phyloP scores from a whole-genome alignment of 345 rosid species.

The Turnera subulata region DNA sequence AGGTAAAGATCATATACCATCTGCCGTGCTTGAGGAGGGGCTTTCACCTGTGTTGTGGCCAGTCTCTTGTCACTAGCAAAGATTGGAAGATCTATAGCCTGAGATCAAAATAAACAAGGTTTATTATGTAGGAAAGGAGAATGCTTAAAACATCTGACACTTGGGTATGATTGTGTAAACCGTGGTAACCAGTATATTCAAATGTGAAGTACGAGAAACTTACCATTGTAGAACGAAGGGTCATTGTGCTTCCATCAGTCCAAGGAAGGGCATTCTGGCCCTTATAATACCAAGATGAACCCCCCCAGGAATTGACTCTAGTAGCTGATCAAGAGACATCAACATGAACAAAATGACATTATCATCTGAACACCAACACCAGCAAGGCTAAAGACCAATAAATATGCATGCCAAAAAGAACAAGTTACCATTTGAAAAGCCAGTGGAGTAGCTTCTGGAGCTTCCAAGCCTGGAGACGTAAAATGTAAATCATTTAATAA shows the following conservation, averaged over 20 bases:
- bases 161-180: not conserved
- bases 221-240: conserved; percentile 59
- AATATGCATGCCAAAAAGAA: not conserved
- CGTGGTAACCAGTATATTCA: not conserved
- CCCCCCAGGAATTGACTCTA: conserved; percentile 23
- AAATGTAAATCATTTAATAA: not conserved
- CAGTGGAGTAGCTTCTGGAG: conserved; percentile 42
- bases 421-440: conserved; percentile 44
- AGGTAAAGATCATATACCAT: conserved; percentile 43
- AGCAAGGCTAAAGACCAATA: not conserved
- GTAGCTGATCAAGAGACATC: conserved; percentile 37
- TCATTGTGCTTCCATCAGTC: conserved; percentile 32
- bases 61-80: conserved; percentile 42
- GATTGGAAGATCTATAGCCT: conserved; percentile 47
- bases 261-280: conserved; percentile 33
- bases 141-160: not conserved
- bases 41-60: conserved; percentile 46
- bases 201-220: conserved; percentile 18
- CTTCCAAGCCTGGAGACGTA: conserved; percentile 42
- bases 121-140: not conserved
- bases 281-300: conserved; percentile 37
- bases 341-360: not conserved
- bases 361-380: not conserved
- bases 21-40: conserved; percentile 63
- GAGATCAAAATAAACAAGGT: conserved; percentile 17